Evolutionary conservation across 257 asterid genomes (phyloP), one percentile per base, ranked within the genome.

Genomic region (Nicotiana knightiana): DNA sequence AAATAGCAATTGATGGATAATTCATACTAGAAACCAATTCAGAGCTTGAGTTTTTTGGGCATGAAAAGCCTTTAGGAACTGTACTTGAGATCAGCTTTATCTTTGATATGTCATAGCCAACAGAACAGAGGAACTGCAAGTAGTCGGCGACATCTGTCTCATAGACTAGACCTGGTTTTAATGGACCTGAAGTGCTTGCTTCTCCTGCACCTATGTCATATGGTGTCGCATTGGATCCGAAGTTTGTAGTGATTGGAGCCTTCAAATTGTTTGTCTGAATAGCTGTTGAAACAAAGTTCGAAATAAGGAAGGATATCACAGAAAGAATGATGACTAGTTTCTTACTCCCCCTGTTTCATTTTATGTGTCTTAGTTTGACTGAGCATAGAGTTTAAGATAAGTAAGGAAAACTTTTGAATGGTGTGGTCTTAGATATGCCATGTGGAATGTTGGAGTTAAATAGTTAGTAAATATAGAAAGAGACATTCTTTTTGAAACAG

Each of bases 1-100:
- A 86, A 57, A 93, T 13, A 4, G 91, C 90, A 80, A 94, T 92
- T 9, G 97, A 92, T 17, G 98, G 98, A 67, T 93, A 93, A 85
- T 94, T 94, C 94, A 94, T 91, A 88, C 84, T 79, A 80, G 98
- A 91, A 85, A 93, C 85, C 53, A 84, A 35, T 12, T 94, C 93
- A 2, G 68, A 4, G 70, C 58, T 73, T 5, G 90, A 73, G 64
- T 82, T 80, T 4, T 17, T 53, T 6, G 93, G 77, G 91, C 98
- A 93, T 7, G 96, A 85, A 83, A 93, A 94, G 82, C 86, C 84
- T 2, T 43, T 82, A 0, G 97, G 93, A 76, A 90, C 65, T 24
- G 85, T 30, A 5, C 85, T n/a, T 21, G 93, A 81, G 6, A 94
- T 89, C 81, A 62, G 87, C 80, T 83, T 90, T 58, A 94, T 89